Evolutionary conservation across 129 eudicot genomes (phyloP), one percentile per base, ranked within the genome.

Genomic region (Cynara cardunculus): DNA sequence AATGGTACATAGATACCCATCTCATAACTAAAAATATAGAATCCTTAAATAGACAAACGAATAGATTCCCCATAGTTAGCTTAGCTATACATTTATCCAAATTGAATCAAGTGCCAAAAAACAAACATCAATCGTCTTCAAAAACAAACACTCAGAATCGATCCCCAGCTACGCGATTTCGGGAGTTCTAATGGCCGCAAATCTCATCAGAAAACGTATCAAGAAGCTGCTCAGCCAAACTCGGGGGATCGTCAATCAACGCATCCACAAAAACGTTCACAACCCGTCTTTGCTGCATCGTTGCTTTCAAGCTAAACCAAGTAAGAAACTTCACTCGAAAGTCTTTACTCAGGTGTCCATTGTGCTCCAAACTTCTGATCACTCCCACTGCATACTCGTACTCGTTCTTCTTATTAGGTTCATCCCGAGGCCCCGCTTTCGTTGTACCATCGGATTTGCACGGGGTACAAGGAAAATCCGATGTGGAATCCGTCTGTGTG

Each of bases 251-350:
- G 78, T 91, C 89, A 28, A 84, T 75, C 72, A 91, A 80, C 13
- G 93, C 78, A 79, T 89, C 91, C 25, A 91, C 89, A 53, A 91
- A 91, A 3, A 86, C 93, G 31, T 77, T 89, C 8, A 91, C 90
- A 22, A 89, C 90, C 73, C 90, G 78, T 74, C 88, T 82, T 80
- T 91, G 91, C 72, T 89, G 88, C 81, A 72, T 78, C 22, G 89
- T 91, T 9, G 96, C 93, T 82, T 89, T 91, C 82, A 91, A 85
- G 79, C 96, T 91, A 77, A 87, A 91, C 96, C 96, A 91, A 8
- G 96, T 89, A 1, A 91, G 86, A 77, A 91, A 89, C 86, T 91
- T 91, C 75, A 89, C 87, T 44, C 96, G 80, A 70, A 91, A 91
- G 69, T 89, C 93, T 67, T 74, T 74, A 39, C 80, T 81, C 77